Evolutionary conservation across 176 grass and related monocot species (phyloP).

Genomic region (Lolium perenne): DNA sequence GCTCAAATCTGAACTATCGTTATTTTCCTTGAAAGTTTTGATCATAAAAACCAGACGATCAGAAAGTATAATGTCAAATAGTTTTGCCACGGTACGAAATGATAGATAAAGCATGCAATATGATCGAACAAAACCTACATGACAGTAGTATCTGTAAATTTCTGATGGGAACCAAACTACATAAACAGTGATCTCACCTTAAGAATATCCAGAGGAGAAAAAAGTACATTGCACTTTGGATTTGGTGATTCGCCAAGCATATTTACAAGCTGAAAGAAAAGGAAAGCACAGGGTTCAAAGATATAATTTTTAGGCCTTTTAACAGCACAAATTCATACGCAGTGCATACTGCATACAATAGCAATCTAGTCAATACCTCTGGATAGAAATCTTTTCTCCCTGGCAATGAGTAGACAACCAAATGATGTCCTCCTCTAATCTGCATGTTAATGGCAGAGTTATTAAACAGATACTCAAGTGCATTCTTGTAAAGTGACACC

Average conservation of each 20-base stretch:
- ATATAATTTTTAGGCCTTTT: conserved; percentile 4
- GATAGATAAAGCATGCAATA: background rate
- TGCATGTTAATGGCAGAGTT: conserved; percentile 46
- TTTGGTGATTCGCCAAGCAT: conserved; percentile 78
- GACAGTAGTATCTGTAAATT: background rate
- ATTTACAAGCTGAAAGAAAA: conserved; percentile 78
- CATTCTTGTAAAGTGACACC: background rate
- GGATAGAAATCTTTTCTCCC: conserved; percentile 88
- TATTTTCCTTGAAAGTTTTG: background rate
- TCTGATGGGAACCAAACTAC: background rate
- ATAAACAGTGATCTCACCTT: conserved; percentile 55
- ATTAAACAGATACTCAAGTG: background rate
- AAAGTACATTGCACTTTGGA: conserved; percentile 75
- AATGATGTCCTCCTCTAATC: conserved; percentile 79
- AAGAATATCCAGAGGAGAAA: conserved; percentile 76
- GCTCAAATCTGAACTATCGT: no score
- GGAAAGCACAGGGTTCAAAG: background rate
- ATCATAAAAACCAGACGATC: background rate
- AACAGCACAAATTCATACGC: background rate
- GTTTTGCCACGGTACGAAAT: background rate
- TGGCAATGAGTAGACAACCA: conserved; percentile 87
- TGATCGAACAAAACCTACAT: background rate
- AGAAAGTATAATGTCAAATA: background rate
- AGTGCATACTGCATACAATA: background rate
- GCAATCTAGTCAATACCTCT: conserved; percentile 62